Percentiles rank a stretch among this genome's conserved stretches.
phyloP scores from a whole-genome alignment of 805 yeast species.

The Candida boleticola region DNA sequence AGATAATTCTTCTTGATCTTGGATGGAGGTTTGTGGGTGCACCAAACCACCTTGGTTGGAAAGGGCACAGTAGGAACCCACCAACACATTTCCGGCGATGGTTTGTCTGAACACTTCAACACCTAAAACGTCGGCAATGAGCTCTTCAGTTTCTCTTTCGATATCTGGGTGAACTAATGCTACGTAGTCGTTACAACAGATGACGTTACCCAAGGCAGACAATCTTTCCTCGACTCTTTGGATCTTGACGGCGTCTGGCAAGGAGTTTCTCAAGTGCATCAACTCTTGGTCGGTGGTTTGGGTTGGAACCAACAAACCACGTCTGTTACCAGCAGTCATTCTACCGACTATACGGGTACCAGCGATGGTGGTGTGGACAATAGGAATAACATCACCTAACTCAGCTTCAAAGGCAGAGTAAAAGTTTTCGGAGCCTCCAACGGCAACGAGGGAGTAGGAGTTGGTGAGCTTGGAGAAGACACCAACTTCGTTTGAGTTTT shows the following conservation, averaged over 20 bases:
- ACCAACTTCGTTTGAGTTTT: slow-evolving; percentile 65
- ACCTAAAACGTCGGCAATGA: slow-evolving; percentile 96
- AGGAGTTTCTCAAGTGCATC: slow-evolving; percentile 92
- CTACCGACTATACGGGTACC: slow-evolving; percentile 98
- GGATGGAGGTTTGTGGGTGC: slow-evolving; percentile 95
- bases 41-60: slow-evolving; percentile 98
- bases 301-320: slow-evolving; percentile 95
- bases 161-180: slow-evolving; percentile 99
- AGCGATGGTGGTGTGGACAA: slow-evolving; percentile 95
- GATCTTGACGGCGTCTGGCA: slow-evolving; percentile 92
- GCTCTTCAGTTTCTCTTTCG: slow-evolving; percentile 98
- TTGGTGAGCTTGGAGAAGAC: slow-evolving; percentile 94
- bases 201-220: slow-evolving; percentile 95
- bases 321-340: slow-evolving; percentile 97
- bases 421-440: slow-evolving; percentile 85
- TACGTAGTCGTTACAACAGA: slow-evolving; percentile 98
- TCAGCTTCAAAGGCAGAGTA: slow-evolving; percentile 97
- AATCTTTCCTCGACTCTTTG: slow-evolving; percentile 98
- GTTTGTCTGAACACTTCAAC: slow-evolving; percentile 99
- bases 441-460: slow-evolving; percentile 93
- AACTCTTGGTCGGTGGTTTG: slow-evolving; percentile 98
- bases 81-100: slow-evolving; percentile 95
- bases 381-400: slow-evolving; percentile 93
- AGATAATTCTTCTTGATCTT: slow-evolving; percentile 97
- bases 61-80: slow-evolving; percentile 92